A percentile compares a stretch with the other conserved stretches of the same genome.
phyloP scores from a whole-genome alignment of 331 rosid species.

The Quercus lobata region DNA sequence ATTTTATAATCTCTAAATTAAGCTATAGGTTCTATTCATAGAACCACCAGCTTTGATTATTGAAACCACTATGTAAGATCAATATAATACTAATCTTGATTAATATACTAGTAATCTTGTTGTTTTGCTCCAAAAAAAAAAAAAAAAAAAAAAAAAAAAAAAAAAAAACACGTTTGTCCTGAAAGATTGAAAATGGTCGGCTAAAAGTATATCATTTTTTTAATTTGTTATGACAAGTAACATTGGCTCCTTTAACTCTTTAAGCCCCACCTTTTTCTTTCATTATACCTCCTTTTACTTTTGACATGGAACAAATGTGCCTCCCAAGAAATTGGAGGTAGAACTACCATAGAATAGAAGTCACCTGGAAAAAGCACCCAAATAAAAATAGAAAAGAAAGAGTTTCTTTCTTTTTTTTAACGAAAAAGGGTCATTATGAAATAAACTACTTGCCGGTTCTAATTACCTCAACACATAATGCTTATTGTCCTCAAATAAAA shows the following conservation, averaged over 20 bases:
- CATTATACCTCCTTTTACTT: slow-evolving; percentile 14
- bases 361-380: background rate
- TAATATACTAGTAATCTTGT: background rate
- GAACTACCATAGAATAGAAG: background rate
- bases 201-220: slow-evolving; percentile 12
- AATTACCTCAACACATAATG: too few species aligned
- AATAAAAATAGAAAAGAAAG: background rate
- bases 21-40: slow-evolving; percentile 10
- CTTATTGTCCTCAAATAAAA: too few species aligned
- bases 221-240: background rate
- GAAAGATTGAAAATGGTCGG: slow-evolving; percentile 33
- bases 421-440: background rate
- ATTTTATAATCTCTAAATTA: background rate
- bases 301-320: slow-evolving; percentile 27
- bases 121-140: background rate
- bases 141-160: background rate
- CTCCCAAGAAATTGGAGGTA: slow-evolving; percentile 27
- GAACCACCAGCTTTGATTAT: slow-evolving; percentile 20
- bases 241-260: slow-evolving; percentile 2
- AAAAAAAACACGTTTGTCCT: background rate
- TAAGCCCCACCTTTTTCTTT: slow-evolving; percentile 9
- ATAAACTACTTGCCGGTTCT: rapidly evolving
- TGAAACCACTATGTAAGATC: slow-evolving; percentile 3
- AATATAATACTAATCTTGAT: slow-evolving; percentile 4
- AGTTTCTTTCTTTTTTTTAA: background rate